These are phyloP conservation scores for Pleurozium schreberi DNA, from an alignment of 225 moss, liverwort and hornwort genomes.

Conservation along the genomic window DNA sequence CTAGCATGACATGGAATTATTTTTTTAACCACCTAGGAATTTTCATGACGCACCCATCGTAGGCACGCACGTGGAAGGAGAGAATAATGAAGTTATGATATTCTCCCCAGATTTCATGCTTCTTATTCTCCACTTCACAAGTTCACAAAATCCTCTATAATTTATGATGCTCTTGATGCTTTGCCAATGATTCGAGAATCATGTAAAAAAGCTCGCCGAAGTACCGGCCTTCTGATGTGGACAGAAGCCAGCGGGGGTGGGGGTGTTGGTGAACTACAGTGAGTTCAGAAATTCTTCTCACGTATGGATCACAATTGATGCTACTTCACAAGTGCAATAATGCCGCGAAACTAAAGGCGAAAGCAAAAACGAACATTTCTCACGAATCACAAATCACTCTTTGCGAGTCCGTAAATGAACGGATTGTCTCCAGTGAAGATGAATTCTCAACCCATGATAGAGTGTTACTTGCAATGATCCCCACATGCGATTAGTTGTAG, in stretches of 20 bases:
- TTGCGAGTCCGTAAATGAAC: not conserved
- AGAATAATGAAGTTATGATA: not conserved
- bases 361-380: not conserved
- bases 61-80: conserved; percentile 4
- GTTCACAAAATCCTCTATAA: conserved; percentile 8
- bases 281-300: not conserved
- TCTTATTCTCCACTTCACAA: conserved; percentile 5
- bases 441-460: not conserved
- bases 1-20: not conserved
- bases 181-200: not conserved
- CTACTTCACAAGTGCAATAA: not conserved
- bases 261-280: not conserved
- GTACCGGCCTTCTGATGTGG: not conserved
- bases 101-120: conserved; percentile 7
- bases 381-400: not conserved
- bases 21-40: not conserved
- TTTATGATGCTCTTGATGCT: not conserved
- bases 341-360: too few species aligned
- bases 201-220: not conserved
- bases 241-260: too few species aligned
- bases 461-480: not conserved
- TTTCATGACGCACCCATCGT: not conserved
- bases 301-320: not conserved
- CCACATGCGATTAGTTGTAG: not conserved
- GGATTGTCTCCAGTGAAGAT: not conserved